Evolutionary conservation across 768 basidiomycete species (phyloP).

Genomic region (Coprinopsis sp.): DNA sequence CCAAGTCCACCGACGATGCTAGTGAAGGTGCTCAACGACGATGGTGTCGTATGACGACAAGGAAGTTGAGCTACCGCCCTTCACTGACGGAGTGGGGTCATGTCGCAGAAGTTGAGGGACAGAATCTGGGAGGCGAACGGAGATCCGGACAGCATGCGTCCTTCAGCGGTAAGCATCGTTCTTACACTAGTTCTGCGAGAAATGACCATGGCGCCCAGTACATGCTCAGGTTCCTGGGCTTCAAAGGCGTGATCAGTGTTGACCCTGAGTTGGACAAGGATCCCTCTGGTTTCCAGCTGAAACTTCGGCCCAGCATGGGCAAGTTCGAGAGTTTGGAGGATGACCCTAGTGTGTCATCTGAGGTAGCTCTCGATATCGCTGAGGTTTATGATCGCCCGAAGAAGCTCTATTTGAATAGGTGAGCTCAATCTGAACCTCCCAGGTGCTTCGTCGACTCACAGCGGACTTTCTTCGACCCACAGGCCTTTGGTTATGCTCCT

Average conservation of each 20-base stretch:
- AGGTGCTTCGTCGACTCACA: too few relatives aligned
- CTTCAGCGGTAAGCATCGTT: conserved; percentile 50
- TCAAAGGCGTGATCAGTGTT: conserved; percentile 74
- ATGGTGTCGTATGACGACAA: conserved; percentile 51
- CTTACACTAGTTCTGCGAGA: background rate
- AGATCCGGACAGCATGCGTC: conserved; percentile 31
- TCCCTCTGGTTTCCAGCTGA: conserved; percentile 56
- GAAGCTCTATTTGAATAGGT: conserved; percentile 70
- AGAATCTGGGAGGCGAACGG: conserved; percentile 47
- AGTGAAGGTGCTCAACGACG: conserved; percentile 7
- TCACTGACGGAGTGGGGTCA: conserved; percentile 83
- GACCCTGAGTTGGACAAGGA: conserved; percentile 47
- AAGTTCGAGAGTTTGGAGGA: conserved; percentile 59
- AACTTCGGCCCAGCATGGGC: conserved; percentile 65
- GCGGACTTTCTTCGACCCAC: background rate
- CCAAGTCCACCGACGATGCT: background rate
- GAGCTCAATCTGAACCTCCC: conserved; percentile 9
- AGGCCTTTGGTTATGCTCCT: conserved; percentile 75
- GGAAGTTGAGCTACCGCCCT: conserved; percentile 53
- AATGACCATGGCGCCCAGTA: conserved; percentile 33
- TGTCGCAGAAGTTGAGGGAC: conserved; percentile 53
- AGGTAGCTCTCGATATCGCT: conserved; percentile 63
- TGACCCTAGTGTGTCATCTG: conserved; percentile 27
- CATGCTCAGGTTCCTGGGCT: conserved; percentile 82
- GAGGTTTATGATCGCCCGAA: conserved; percentile 56